Conservation (phyloP, 257 asterid genomes). For the Nemophila menziesii region DNA sequence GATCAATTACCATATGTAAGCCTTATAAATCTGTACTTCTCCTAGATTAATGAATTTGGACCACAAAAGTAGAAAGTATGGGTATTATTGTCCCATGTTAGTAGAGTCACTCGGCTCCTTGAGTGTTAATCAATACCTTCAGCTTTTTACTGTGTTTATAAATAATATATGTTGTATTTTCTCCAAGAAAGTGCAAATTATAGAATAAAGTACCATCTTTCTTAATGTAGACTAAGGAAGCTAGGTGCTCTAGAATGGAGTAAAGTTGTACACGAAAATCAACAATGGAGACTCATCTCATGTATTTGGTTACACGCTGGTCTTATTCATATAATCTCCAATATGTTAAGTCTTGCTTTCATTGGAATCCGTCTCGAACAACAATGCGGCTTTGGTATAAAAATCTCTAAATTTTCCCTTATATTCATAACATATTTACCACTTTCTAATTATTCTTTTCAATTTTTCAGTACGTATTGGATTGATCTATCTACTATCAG, state of each 20-base stretch:
- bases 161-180: no score
- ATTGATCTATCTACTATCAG: constrained; percentile 56
- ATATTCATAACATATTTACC: neutral
- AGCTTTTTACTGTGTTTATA: neutral
- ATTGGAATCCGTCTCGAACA: constrained; percentile 94
- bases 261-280: constrained; percentile 61
- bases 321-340: constrained; percentile 58
- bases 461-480: constrained; percentile 51
- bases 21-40: neutral
- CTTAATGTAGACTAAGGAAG: constrained; percentile 39
- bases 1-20: neutral
- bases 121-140: neutral
- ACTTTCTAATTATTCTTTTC: neutral
- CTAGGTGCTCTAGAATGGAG: constrained; percentile 75
- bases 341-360: constrained; percentile 64
- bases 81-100: neutral
- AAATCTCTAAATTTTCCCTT: no score
- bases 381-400: constrained; percentile 85
- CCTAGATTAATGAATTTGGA: neutral
- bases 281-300: constrained; percentile 83
- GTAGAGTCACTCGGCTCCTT: neutral
- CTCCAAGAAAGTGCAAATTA: no score
- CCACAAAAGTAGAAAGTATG: neutral
- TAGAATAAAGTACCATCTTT: no score
- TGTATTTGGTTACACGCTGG: constrained; percentile 95